A percentile compares a stretch with the other conserved stretches of the same genome.
Evolutionary conservation across 495 filamentous ascomycete species (phyloP).

Genomic region (Glutinoglossum americanum): DNA sequence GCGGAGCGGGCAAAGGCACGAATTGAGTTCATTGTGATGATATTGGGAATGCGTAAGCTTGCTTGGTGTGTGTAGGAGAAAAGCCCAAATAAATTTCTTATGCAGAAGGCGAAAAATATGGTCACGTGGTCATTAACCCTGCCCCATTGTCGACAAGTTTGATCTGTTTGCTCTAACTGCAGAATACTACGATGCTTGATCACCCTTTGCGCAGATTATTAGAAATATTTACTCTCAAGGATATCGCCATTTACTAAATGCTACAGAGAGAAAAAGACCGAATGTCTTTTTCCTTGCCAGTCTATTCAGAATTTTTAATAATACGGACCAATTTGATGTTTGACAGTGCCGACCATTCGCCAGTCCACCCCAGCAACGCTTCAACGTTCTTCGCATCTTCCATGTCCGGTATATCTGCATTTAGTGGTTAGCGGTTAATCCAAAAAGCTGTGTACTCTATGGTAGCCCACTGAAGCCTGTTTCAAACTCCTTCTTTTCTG

Average conservation of each 20-base stretch:
- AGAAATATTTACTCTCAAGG: no score
- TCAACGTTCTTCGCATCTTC: slow-evolving; percentile 29
- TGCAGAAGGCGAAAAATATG: background rate
- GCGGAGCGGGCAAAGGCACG: slow-evolving; percentile 48
- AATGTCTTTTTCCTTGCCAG: background rate
- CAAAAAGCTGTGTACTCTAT: background rate
- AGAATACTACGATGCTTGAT: no score
- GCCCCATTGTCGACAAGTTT: background rate
- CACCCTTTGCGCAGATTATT: no score
- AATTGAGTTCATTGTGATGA: slow-evolving; percentile 50
- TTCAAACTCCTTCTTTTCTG: slow-evolving; percentile 59
- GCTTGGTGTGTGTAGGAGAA: background rate
- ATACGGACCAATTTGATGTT: slow-evolving; percentile 42
- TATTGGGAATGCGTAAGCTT: background rate
- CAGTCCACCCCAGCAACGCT: slow-evolving; percentile 35
- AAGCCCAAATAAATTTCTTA: background rate
- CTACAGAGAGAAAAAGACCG: no score
- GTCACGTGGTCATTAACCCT: background rate
- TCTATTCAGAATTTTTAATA: slow-evolving; percentile 1
- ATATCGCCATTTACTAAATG: background rate
- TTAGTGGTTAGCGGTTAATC: background rate
- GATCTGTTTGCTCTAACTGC: no score
- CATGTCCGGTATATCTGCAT: slow-evolving; percentile 31
- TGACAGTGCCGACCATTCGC: slow-evolving; percentile 36
- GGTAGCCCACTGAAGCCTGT: slow-evolving; percentile 45